Base-by-base conservation (phyloP, 1,284 basidiomycete species). In the Cystobasidiaceae sp. region DNA sequence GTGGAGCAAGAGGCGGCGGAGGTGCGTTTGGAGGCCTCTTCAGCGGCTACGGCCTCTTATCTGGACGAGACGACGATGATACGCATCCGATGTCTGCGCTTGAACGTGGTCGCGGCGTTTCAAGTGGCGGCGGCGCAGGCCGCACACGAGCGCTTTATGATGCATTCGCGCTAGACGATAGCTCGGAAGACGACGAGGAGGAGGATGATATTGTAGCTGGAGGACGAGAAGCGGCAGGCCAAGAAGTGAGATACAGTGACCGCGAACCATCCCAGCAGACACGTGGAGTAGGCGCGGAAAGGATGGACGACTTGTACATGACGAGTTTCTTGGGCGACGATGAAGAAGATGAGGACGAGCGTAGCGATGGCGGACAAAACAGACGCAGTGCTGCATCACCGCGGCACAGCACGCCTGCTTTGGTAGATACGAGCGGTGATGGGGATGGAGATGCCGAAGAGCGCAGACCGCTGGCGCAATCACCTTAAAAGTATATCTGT, bases 71-170 rank as follows among this genome's bases (percentile, higher is more conserved):
- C 34, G 78, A 78, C 19, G 78, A 78, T 9, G 70, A 69, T 28
- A 67, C 71, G n/a, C 39, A 68, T 17, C 56, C 64, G 34, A 67
- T 68, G 62, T 50, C 73, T 48, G 69, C 72, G 55, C 66, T 75
- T 60, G 71, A 74, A 39, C 68, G 73, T 4, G 70, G 68, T 25
- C n/a, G n/a, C n/a, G n/a, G n/a, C n/a, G n/a, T n/a, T n/a, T n/a
- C n/a, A n/a, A 44, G 30, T 8, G 54, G 17, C 32, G 37, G 13
- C 4, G 32, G 52, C 17, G 33, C 28, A 43, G 65, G 15, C 56
- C 75, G 51, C 76, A n/a, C 76, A 17, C 70, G 74, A 55, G 78
- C 78, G 67, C 68, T 79, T 21, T 79, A 78, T 69, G 75, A 79
- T 60, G 78, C 78, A 2, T 79, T 79, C 68, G 75, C 71, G 43